A percentile compares a stretch with the other conserved stretches of the same genome.
Conservation (phyloP, 306 rosid genomes). For the Glycine soja region DNA sequence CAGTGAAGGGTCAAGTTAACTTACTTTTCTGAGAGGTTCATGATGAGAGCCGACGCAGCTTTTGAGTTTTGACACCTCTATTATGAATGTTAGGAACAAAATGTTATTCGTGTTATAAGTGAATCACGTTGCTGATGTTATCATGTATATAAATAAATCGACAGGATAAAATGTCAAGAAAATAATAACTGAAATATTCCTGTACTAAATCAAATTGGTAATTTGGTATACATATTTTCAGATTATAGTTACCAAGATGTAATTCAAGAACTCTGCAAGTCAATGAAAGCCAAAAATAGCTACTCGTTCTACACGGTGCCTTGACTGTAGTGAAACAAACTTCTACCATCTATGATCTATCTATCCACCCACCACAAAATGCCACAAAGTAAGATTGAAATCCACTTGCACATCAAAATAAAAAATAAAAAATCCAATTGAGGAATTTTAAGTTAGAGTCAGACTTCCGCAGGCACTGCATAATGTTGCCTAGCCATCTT, state of each 20-base stretch:
- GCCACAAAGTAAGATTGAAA: slow-evolving; percentile 3
- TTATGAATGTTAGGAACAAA: not conserved
- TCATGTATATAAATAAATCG: slow-evolving; percentile 9
- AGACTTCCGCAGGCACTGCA: slow-evolving; percentile 66
- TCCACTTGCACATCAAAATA: slow-evolving; percentile 10
- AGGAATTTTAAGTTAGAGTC: slow-evolving; percentile 58
- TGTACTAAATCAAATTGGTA: not conserved
- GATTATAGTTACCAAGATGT: slow-evolving; percentile 10
- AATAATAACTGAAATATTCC: not conserved
- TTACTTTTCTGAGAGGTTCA: not conserved
- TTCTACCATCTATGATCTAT: slow-evolving; percentile 13
- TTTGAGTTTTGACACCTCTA: no score
- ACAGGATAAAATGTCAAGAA: not conserved
- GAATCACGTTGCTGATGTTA: not conserved
- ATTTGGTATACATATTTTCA: slow-evolving; percentile 9
- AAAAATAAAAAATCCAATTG: slow-evolving; percentile 4
- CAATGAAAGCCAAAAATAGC: not conserved
- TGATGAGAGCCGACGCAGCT: not conserved
- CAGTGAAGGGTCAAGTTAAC: not conserved
- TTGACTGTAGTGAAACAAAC: slow-evolving; percentile 1
- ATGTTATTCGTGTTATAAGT: not conserved
- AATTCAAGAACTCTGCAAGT: not conserved
- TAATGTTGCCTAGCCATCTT: slow-evolving; percentile 61
- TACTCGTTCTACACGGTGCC: not conserved
- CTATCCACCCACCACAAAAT: slow-evolving; percentile 21